Base-by-base conservation (phyloP, 2,329 filamentous ascomycete genomes). In the Calonectria leucothoes region DNA sequence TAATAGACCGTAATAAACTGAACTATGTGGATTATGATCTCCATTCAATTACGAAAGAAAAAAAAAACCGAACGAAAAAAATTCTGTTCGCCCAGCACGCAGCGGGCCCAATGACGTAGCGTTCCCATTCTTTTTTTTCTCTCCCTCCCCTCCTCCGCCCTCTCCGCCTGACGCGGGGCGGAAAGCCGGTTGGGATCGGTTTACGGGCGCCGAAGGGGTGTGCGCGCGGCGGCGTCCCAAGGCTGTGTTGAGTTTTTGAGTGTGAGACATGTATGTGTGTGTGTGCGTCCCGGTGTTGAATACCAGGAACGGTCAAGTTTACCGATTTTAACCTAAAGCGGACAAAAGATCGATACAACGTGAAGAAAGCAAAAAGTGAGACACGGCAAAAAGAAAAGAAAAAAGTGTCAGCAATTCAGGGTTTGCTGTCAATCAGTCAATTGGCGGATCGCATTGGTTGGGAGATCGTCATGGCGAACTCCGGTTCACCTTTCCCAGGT, bases 31-130 rank as follows among this genome's bases (percentile, higher is more conserved):
- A 39, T 23, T 31, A 31, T 17, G 14, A 37, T 37, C 31, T 23
- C 12, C 12, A 39, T 33, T 29, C 31, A 25, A 25, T 23, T 23
- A 14, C 6, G 10, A 37, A 59, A 33, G 29, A 35, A 25, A 59
- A 59, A 33, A 42, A 39, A 37, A 10, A 29, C 20, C 3, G 15
- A 27, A 59, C 14, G 23, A 35, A 27, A 61, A 37, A 59, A 61
- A 39, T 27, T 37, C 33, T 39, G 25, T 61, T 37, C 33, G 23
- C 33, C 55, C 37, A 37, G 33, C 35, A n/a, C 39, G 31, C 42
- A 45, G 31, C 64, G 31, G 64, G 64, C 45, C 64, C 48, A 39
- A 66, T 66, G 64, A 66, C 64, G 64, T 66, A 33, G 64, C 12
- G 31, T 39, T 51, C 29, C n/a, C 33, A 59, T 55, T 27, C 27